phyloP scores from a whole-genome alignment of 148 eudicot species.

The Rhododendron kiyosumense region DNA sequence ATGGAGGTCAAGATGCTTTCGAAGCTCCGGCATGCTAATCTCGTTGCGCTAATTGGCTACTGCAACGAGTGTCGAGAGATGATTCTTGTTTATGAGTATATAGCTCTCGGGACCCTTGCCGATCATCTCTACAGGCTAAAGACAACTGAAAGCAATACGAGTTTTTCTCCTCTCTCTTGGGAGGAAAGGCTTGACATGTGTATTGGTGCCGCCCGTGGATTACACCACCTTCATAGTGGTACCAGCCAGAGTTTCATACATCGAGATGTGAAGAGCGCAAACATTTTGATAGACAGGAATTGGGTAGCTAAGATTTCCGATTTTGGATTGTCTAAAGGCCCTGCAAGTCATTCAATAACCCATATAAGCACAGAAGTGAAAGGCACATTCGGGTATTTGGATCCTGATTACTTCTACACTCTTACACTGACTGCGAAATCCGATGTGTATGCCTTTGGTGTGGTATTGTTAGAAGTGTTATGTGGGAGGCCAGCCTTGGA shows the following conservation, averaged over 20 bases:
- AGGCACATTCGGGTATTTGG: neutral
- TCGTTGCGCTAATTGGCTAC: neutral
- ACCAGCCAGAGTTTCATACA: too few relatives aligned
- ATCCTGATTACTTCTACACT: neutral
- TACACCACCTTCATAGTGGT: too few relatives aligned
- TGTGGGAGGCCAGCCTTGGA: conserved; percentile 2
- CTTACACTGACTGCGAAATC: neutral
- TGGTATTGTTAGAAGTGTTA: neutral
- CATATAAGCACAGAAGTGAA: neutral
- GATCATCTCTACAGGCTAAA: neutral
- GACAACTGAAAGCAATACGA: neutral
- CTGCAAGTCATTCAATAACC: neutral
- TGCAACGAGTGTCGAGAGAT: neutral
- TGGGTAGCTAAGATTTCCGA: too few relatives aligned
- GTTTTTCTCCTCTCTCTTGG: neutral
- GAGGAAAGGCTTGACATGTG: too few relatives aligned
- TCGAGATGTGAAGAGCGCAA: too few relatives aligned
- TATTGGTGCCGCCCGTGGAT: too few relatives aligned
- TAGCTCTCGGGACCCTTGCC: neutral
- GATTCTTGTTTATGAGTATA: neutral
- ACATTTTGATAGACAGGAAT: too few relatives aligned
- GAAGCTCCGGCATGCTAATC: neutral
- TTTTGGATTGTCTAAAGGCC: too few relatives aligned
- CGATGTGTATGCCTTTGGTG: neutral
- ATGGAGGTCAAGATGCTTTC: neutral